A percentile compares a stretch with the other conserved stretches of the same genome.
These are phyloP conservation scores for Tylopilus orsonianus DNA, from an alignment of 1,284 basidiomycete species.

Conservation along the genomic window DNA sequence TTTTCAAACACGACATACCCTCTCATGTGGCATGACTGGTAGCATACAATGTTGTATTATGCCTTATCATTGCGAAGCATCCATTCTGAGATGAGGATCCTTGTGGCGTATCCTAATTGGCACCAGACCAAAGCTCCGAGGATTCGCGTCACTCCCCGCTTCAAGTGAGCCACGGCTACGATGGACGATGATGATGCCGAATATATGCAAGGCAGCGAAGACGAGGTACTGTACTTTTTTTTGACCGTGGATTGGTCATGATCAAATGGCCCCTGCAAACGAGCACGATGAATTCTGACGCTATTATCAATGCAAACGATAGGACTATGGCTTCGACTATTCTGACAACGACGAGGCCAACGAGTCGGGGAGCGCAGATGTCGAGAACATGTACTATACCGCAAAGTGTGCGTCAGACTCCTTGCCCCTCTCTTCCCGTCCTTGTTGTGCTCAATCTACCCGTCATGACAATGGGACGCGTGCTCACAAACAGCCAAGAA, in stretches of 20 bases:
- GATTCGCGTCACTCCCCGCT: conserved; percentile 4
- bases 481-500: conserved; percentile 70
- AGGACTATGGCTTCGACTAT: conserved; percentile 98
- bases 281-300: conserved; percentile 1
- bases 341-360: conserved; percentile 86
- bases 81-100: too few relatives aligned
- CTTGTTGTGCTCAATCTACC: not conserved
- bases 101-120: conserved; percentile 11
- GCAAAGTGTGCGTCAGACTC: conserved; percentile 76
- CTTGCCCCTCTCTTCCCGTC: not conserved
- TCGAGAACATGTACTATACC: conserved; percentile 98
- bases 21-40: conserved; percentile 19
- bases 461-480: conserved; percentile 4
- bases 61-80: not conserved
- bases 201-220: conserved; percentile 84
- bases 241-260: conserved; percentile 2
- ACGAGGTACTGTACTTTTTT: conserved; percentile 54
- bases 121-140: not conserved
- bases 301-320: conserved; percentile 12
- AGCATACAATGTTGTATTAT: conserved; percentile 21
- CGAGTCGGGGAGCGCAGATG: conserved; percentile 82
- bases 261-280: conserved; percentile 5
- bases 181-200: conserved; percentile 91
- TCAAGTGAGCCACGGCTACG: conserved; percentile 10
- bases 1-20: conserved; percentile 21